These are phyloP conservation scores for Pseudozyma sp. DNA, from an alignment of 1,284 basidiomycete genomes.

Conservation along the genomic window DNA sequence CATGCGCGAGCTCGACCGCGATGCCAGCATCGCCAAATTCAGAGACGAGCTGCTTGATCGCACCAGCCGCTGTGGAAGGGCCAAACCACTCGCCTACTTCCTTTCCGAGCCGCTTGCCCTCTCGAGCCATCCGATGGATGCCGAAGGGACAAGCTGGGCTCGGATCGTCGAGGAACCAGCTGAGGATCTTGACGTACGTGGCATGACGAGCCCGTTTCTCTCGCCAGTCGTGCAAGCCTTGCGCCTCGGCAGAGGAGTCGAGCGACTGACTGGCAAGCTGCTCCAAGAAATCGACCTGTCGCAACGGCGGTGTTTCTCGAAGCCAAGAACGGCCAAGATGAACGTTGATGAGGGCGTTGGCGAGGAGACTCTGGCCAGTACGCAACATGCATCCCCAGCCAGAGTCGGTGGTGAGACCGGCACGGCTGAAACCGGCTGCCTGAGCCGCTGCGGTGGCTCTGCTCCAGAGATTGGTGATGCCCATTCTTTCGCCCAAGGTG, in stretches of 20 bases:
- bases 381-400: slow-evolving; percentile 99
- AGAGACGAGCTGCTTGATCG: slow-evolving; percentile 79
- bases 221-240: slow-evolving; percentile 21
- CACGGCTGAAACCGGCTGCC: slow-evolving; percentile 53
- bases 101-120: slow-evolving; percentile 93
- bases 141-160: slow-evolving; percentile 89
- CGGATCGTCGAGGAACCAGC: slow-evolving; percentile 95
- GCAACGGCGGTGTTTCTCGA: slow-evolving; percentile 26
- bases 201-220: slow-evolving; percentile 55
- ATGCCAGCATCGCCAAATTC: slow-evolving; percentile 84
- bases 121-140: slow-evolving; percentile 93
- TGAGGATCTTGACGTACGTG: slow-evolving; percentile 85
- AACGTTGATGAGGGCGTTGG: slow-evolving; percentile 84
- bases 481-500: slow-evolving; percentile 61
- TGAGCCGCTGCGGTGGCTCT: slow-evolving; percentile 61
- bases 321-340: slow-evolving; percentile 76
- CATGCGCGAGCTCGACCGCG: slow-evolving; percentile 81
- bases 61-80: slow-evolving; percentile 93
- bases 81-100: slow-evolving; percentile 98
- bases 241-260: slow-evolving; percentile 17
- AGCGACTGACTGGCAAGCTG: slow-evolving; percentile 18
- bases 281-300: slow-evolving; percentile 23
- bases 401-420: slow-evolving; percentile 88
- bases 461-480: slow-evolving; percentile 59
- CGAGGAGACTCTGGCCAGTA: slow-evolving; percentile 91